Base-by-base conservation (phyloP, 2,329 filamentous ascomycete genomes). In the Rhynchosporium agropyri region DNA sequence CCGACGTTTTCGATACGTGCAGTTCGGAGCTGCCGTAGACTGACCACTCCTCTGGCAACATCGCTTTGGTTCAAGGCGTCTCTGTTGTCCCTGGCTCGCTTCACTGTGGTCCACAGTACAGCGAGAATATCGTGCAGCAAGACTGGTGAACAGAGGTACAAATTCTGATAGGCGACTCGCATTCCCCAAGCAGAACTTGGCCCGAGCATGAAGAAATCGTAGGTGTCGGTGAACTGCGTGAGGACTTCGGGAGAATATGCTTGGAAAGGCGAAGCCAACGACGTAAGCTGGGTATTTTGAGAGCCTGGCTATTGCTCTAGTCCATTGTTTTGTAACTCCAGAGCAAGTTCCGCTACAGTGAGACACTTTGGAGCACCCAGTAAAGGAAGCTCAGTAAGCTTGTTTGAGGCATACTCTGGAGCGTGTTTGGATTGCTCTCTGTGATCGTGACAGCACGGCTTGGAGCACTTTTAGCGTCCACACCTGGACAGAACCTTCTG, bases 91-190 rank as follows among this genome's bases (percentile, higher is more conserved):
- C 51, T 54, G 15, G 36, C 51, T 20, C 51, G 51, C 20, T 54
- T 42, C 20, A 54, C 51, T 6, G 51, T 54, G 3, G 51, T 42
- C 51, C 51, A 54, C 36, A 54, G 13, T 33, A 54, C 51, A 40
- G 51, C 51, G 26, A 54, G 40, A 4, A 54, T 54, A 15, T 54
- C 51, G 51, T 54, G 51, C 20, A 54, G 28, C 9, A 54, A 36
- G 33, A 54, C 36, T 28, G 33, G 51, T 8, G 51, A 54, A 20
- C 51, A 40, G 33, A 54, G 36, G 36, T 54, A 54, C 12, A 20
- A 54, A 12, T 54, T 13, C 12, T 54, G 51, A 26, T 42, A 54
- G 28, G 36, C 51, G 8, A 33, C 33, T 40, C 51, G 33, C 51
- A 42, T 42, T 40, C 20, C 33, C 33, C 51, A 54, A 54, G 51